phyloP scores from a whole-genome alignment of 1,284 basidiomycete species.

The Puccinia horiana region DNA sequence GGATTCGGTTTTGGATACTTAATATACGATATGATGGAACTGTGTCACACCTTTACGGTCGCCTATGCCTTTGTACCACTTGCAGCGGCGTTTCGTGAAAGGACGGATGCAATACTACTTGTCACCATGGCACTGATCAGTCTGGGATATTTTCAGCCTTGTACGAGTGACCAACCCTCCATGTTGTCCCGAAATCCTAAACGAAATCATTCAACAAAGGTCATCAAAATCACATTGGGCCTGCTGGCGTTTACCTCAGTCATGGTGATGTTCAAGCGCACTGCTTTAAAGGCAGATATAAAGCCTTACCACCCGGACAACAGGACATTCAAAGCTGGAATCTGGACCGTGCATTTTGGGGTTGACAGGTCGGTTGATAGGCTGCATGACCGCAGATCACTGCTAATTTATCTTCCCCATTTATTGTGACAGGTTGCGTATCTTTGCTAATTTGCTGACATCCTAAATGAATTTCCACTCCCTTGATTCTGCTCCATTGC shows the following conservation, averaged over 20 bases:
- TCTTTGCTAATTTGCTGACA: slow-evolving; percentile 55
- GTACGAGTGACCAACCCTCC: not conserved
- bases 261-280: slow-evolving; percentile 65
- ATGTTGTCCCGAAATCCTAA: not conserved
- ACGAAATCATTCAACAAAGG: not conserved
- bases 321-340: slow-evolving; percentile 77
- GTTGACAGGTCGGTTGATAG: slow-evolving; percentile 44
- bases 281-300: slow-evolving; percentile 63
- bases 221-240: slow-evolving; percentile 14
- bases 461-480: slow-evolving; percentile 55
- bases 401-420: not conserved
- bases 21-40: slow-evolving; percentile 68
- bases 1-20: slow-evolving; percentile 67
- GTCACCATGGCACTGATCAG: slow-evolving; percentile 53
- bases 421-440: not conserved
- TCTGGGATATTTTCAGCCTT: slow-evolving; percentile 39
- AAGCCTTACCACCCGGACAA: slow-evolving; percentile 69
- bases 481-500: not conserved
- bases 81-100: slow-evolving; percentile 74
- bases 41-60: slow-evolving; percentile 77
- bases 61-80: slow-evolving; percentile 93
- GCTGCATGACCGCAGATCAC: not conserved
- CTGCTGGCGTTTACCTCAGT: slow-evolving; percentile 57
- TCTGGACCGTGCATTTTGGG: slow-evolving; percentile 85
- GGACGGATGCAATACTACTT: slow-evolving; percentile 67